These are phyloP conservation scores for Mycena vitilis DNA, from an alignment of 768 basidiomycete species.

Conservation along the genomic window DNA sequence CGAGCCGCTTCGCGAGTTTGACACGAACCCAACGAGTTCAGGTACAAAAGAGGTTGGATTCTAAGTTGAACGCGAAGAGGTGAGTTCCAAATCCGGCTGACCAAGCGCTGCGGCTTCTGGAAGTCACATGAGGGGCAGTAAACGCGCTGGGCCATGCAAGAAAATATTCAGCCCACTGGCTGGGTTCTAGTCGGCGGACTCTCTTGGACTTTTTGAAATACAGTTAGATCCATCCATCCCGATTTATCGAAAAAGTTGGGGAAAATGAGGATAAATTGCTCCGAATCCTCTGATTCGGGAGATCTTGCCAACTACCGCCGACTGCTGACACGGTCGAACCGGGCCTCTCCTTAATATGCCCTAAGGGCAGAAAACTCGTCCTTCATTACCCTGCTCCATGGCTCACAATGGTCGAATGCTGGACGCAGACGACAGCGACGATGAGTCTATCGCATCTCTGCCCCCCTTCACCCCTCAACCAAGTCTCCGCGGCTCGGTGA, in stretches of 20 bases:
- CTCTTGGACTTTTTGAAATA: neutral
- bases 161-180: neutral
- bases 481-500: slow-evolving; percentile 60
- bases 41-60: slow-evolving; percentile 4
- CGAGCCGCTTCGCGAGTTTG: neutral
- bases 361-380: slow-evolving; percentile 8
- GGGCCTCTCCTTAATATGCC: slow-evolving; percentile 26
- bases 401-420: slow-evolving; percentile 29
- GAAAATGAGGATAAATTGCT: slow-evolving; percentile 11
- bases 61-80: neutral
- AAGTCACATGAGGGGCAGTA: slow-evolving; percentile 2
- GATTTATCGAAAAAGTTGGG: slow-evolving; percentile 20
- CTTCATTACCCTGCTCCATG: slow-evolving; percentile 21
- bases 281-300: slow-evolving; percentile 10
- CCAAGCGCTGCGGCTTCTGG: neutral
- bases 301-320: slow-evolving; percentile 22
- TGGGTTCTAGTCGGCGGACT: neutral
- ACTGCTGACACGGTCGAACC: slow-evolving; percentile 25
- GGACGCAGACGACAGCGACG: slow-evolving; percentile 54
- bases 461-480: slow-evolving; percentile 51
- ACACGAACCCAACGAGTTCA: neutral
- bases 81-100: slow-evolving; percentile 3
- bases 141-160: neutral
- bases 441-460: slow-evolving; percentile 56
- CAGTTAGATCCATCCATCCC: slow-evolving; percentile 19